Conservation (phyloP, 208 protist genomes). For the Novymonas esmeraldas region DNA sequence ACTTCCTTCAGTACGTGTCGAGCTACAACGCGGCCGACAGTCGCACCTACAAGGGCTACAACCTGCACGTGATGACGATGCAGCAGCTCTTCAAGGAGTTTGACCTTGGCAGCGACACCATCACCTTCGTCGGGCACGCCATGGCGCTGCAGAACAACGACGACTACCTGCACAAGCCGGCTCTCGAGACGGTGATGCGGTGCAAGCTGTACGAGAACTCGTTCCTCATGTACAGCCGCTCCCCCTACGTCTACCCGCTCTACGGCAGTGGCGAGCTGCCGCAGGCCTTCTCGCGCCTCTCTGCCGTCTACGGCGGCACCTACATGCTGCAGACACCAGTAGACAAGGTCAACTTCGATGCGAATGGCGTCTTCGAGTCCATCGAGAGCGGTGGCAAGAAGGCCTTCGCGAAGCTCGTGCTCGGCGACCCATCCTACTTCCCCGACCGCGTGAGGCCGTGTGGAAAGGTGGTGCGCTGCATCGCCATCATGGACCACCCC, state of each 20-base stretch:
- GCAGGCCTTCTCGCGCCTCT: slow-evolving; percentile 97
- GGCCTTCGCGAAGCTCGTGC: slow-evolving; percentile 94
- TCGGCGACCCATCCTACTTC: slow-evolving; percentile 99
- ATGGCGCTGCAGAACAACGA: slow-evolving; percentile 90
- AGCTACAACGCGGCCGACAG: slow-evolving; percentile 89
- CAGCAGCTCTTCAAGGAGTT: slow-evolving; percentile 96
- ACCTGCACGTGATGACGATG: slow-evolving; percentile 92
- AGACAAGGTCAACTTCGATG: slow-evolving; percentile 96
- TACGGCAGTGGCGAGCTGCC: slow-evolving; percentile 99
- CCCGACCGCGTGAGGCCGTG: slow-evolving; percentile 92
- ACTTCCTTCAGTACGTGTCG: slow-evolving; percentile 94
- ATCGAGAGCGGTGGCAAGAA: slow-evolving; percentile 90
- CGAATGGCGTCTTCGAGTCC: slow-evolving; percentile 93
- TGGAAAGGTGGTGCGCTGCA: slow-evolving; percentile 97
- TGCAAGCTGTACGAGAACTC: slow-evolving; percentile 97
- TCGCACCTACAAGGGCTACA: slow-evolving; percentile 92
- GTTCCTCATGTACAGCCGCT: slow-evolving; percentile 94
- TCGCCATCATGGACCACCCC: slow-evolving; percentile 97
- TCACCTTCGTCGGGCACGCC: slow-evolving; percentile 99
- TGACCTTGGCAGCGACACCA: slow-evolving; percentile 93
- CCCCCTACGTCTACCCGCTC: slow-evolving; percentile 99
- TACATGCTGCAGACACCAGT: slow-evolving; percentile 99
- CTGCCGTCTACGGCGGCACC: slow-evolving; percentile 96
- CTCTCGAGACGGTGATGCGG: slow-evolving; percentile 92
- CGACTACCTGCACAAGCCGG: slow-evolving; percentile 95